Evolutionary conservation across 352 stramenopile genomes (phyloP), one percentile per base, ranked within the genome.

Genomic region (Phytophthora europaea): DNA sequence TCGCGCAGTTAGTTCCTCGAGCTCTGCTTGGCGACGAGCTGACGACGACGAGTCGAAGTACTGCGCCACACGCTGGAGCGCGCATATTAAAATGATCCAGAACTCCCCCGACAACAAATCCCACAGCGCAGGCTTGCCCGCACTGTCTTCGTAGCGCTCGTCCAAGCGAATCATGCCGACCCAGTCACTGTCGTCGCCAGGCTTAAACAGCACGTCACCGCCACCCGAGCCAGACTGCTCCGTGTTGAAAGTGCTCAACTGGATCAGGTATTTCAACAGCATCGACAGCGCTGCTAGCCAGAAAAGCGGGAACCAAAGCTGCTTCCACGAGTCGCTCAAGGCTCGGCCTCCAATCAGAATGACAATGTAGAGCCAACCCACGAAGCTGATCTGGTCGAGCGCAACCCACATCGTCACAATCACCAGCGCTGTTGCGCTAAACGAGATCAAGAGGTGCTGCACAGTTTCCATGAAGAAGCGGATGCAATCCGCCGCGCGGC

Each of bases 251-350:
- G 76, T 75, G 45, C 76, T 85, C 20, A 95, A 47, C 60, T 95
- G 88, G 64, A 91, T 93, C 22, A 84, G 13, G 52, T 93, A 95
- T 31, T 86, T 90, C 26, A 90, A 51, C 5, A 87, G 64, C 31
- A 91, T 77, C 13, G 84, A 78, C 6, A 90, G 71, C 15, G 80
- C 76, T 47, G 87, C 90, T 2, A 95, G 76, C 87, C 88, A 95
- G 53, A 94, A 95, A 13, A 95, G 66, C 20, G 88, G 88, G 43
- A 91, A 89, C 88, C 88, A 95, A 10, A 95, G 60, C 45, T 82
- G 83, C 55, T 87, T 85, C 88, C 88, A 95, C 15, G 83, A 80
- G 18, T 79, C 73, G 6, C 72, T 78, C 26, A 95, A 55, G 10
- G 84, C 81, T 28, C 88, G 79, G 5, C 87, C 87, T 4, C 77